phyloP scores from a whole-genome alignment of 73 alveolate species.

The Symbiodinium pilosum region DNA sequence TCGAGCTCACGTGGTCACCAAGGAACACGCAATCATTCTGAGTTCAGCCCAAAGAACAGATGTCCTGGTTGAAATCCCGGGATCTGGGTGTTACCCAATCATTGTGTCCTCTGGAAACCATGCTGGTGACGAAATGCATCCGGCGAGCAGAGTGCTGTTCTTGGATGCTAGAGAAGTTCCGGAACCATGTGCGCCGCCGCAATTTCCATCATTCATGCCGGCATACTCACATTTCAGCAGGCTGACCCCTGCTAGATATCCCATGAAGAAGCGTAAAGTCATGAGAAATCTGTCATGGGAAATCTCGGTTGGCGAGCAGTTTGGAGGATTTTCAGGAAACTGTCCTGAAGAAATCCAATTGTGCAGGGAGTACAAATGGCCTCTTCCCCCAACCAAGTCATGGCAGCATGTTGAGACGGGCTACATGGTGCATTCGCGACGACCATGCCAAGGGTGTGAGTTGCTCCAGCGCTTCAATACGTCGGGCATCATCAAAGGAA shows the following conservation, averaged over 20 bases:
- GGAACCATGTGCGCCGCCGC: neutral
- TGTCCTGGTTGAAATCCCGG: neutral
- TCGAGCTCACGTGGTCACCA: neutral
- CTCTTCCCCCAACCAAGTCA: neutral
- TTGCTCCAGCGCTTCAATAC: neutral
- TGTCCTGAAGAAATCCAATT: neutral
- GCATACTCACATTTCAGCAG: neutral
- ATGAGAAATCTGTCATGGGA: neutral
- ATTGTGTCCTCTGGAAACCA: neutral
- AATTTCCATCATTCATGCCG: neutral
- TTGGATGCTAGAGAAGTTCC: neutral
- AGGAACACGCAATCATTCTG: neutral
- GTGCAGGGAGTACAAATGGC: neutral
- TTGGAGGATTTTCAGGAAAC: neutral
- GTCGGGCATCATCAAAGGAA: neutral
- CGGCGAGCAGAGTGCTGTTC: neutral
- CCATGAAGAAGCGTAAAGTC: neutral
- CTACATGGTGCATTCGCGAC: neutral
- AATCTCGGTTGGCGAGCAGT: neutral
- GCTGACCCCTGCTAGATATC: neutral
- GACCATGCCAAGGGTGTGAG: neutral
- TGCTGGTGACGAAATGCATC: neutral
- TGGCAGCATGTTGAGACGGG: neutral
- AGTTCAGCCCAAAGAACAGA: neutral
- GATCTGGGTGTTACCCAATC: neutral